A percentile compares a stretch with the other conserved stretches of the same genome.
Conservation (phyloP, 495 filamentous ascomycete genomes). For the Trichocladium antarcticum region DNA sequence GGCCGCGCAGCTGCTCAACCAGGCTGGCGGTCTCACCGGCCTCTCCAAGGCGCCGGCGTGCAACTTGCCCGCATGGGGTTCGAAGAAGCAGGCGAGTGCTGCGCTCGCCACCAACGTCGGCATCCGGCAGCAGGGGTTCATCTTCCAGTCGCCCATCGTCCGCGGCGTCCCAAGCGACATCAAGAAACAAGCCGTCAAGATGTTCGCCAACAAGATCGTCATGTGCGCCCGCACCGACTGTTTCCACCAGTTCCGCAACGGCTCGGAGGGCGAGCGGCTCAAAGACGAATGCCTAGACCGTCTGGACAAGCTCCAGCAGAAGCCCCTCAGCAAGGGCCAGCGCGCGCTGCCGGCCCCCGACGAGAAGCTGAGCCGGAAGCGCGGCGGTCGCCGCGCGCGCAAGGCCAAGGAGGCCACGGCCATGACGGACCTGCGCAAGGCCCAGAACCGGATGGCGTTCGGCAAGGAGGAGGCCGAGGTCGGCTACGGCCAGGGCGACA, state of each 20-base stretch:
- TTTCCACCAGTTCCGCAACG: conserved; percentile 72
- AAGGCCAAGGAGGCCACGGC: conserved; percentile 96
- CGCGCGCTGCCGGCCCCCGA: conserved; percentile 88
- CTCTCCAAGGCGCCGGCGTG: conserved; percentile 87
- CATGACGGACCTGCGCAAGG: conserved; percentile 94
- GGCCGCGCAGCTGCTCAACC: conserved; percentile 91
- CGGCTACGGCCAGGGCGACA: conserved; percentile 79
- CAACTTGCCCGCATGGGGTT: conserved; percentile 81
- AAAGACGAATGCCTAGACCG: conserved; percentile 72
- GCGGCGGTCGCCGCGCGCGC: conserved; percentile 79
- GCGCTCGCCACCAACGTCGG: conserved; percentile 93
- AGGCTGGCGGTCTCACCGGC: conserved; percentile 75
- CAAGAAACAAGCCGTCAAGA: conserved; percentile 90
- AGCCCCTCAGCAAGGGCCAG: conserved; percentile 79
- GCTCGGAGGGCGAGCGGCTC: conserved; percentile 73
- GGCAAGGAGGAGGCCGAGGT: conserved; percentile 93
- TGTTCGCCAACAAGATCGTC: conserved; percentile 85
- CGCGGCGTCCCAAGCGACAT: conserved; percentile 71
- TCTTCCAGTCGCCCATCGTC: conserved; percentile 84
- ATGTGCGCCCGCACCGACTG: conserved; percentile 82
- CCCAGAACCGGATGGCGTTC: conserved; percentile 92
- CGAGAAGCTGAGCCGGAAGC: conserved; percentile 88
- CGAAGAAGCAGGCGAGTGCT: conserved; percentile 68
- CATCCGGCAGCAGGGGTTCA: conserved; percentile 82
- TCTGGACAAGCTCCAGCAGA: conserved; percentile 87